Evolutionary conservation across 1,139 yeast species (phyloP).

Genomic region (Diutina mesorugosa): DNA sequence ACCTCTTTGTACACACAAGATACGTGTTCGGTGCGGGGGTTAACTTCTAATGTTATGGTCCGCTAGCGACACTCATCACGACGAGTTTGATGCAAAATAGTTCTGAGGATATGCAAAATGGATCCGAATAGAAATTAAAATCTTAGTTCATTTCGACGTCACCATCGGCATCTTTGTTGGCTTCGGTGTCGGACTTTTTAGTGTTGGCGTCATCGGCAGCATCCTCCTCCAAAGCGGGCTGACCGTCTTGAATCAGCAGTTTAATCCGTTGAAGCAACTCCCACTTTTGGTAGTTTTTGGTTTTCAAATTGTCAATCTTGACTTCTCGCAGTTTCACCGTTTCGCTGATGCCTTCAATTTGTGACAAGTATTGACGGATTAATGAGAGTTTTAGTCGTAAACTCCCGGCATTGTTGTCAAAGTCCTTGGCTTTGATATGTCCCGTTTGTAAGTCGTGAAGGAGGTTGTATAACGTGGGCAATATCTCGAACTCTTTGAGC

Average conservation of each 20-base stretch:
- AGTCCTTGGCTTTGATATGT: conserved; percentile 27
- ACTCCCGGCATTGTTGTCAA: conserved; percentile 31
- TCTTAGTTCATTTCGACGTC: neutral
- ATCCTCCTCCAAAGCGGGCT: neutral
- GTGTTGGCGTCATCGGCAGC: neutral
- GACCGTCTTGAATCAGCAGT: conserved; percentile 6
- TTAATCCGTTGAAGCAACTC: conserved; percentile 13
- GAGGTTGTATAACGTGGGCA: conserved; percentile 26
- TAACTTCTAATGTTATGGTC: no score
- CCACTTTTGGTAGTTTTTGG: conserved; percentile 14
- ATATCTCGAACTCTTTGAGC: conserved; percentile 18
- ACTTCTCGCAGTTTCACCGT: conserved; percentile 16
- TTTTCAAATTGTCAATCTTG: conserved; percentile 15
- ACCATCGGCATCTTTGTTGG: neutral
- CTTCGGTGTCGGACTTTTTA: neutral
- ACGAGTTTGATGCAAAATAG: no score
- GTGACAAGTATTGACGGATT: conserved; percentile 18
- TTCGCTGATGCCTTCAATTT: conserved; percentile 28
- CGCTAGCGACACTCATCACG: no score
- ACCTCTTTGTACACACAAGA: no score
- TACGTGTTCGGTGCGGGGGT: no score
- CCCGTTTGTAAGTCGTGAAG: conserved; percentile 25
- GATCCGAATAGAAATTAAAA: no score
- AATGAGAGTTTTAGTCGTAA: conserved; percentile 23
- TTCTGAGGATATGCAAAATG: no score